These are phyloP conservation scores for Fusarium lateritium DNA, from an alignment of 2,329 filamentous ascomycete species.

Conservation along the genomic window DNA sequence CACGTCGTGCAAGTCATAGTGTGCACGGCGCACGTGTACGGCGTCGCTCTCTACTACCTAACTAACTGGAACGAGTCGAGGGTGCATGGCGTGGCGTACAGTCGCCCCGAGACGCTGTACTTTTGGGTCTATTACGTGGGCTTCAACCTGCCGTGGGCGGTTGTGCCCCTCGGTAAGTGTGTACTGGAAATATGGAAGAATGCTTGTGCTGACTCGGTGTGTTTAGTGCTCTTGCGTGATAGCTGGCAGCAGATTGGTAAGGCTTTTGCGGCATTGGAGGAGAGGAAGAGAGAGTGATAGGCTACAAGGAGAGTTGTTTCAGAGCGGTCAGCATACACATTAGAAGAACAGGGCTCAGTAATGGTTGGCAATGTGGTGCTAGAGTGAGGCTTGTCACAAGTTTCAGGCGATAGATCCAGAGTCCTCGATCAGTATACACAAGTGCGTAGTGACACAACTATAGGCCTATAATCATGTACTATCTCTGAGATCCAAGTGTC, in stretches of 20 bases:
- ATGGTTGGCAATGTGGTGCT: background rate
- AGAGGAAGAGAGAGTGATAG: slow-evolving; percentile 44
- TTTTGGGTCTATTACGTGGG: slow-evolving; percentile 75
- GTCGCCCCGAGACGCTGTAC: slow-evolving; percentile 72
- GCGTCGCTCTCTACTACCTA: slow-evolving; percentile 73
- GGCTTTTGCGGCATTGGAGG: slow-evolving; percentile 49
- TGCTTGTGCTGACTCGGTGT: slow-evolving; percentile 29
- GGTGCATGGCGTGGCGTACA: slow-evolving; percentile 63
- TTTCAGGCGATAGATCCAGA: background rate
- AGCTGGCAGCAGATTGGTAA: slow-evolving; percentile 49
- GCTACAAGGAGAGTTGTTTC: background rate
- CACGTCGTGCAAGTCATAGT: slow-evolving; percentile 67
- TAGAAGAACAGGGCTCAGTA: background rate
- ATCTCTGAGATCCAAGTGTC: background rate
- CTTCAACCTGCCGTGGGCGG: slow-evolving; percentile 73
- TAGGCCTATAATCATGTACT: background rate
- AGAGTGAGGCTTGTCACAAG: slow-evolving; percentile 5
- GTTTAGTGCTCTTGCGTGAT: slow-evolving; percentile 52
- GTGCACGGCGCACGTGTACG: slow-evolving; percentile 71
- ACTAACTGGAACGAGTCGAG: slow-evolving; percentile 67
- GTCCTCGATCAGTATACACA: background rate
- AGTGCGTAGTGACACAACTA: slow-evolving; percentile 1
- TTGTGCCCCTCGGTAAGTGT: slow-evolving; percentile 68
- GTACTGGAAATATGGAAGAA: background rate
- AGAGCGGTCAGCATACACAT: background rate